Evolutionary conservation across 441 rosid species (phyloP), one percentile per base, ranked within the genome.

Genomic region (Metrosideros polymorpha): DNA sequence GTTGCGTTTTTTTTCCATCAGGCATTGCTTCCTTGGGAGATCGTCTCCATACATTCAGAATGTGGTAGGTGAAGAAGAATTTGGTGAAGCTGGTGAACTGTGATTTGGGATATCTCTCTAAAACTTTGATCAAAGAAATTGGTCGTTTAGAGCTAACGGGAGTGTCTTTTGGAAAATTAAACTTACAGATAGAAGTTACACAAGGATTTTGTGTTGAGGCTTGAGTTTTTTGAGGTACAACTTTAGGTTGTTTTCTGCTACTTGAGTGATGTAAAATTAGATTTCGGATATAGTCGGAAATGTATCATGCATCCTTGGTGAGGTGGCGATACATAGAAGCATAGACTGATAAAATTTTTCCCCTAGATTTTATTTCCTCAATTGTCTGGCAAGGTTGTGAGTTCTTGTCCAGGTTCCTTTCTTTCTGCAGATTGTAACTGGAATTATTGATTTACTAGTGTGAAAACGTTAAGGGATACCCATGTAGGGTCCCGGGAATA

Each of bases 11-110:
- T 54, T 86, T 88, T 89, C 90, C 82, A 90, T 86, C 98, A 96
- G 99, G 98, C 91, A 95, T 95, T 92, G 94, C 95, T 93, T 91
- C 98, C 85, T 96, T 95, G 96, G 92, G 90, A 92, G 92, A 86
- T 91, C 90, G 86, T 91, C 59, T 55, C 18, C 61, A 83, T 53
- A 25, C 59, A 83, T 94, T 91, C 92, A 89, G 85, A 77, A 91
- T 88, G 86, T 63, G 85, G 92, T 91, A 93, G 95, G 92, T 88
- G 95, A 93, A 93, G 94, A 39, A 87, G 84, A 84, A 88, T 87
- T 76, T 91, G 86, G 89, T 86, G 90, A 90, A 91, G 92, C 93
- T 88, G 92, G 93, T 91, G 93, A 94, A 93, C 89, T 88, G 91
- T 94, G 93, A 90, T 90, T 89, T 90, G 85, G 86, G 76, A 86